Evolutionary conservation across 805 yeast species (phyloP).

Genomic region (Vanderwaltozyma polyspora): DNA sequence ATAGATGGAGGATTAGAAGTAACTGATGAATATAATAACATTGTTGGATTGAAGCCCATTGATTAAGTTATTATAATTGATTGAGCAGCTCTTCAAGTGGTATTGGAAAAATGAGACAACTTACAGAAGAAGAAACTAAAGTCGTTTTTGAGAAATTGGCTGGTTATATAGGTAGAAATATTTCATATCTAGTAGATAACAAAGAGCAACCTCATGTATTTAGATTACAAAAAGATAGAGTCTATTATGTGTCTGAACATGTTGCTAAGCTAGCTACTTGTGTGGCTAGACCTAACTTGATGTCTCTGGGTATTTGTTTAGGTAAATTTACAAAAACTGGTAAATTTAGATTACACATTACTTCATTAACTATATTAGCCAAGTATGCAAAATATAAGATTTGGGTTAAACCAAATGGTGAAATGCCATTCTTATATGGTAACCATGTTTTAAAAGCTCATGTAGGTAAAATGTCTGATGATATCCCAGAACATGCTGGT

Average conservation of each 20-base stretch:
- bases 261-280: constrained; percentile 83
- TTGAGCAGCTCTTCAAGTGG: neutral
- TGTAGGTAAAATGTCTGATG: constrained; percentile 92
- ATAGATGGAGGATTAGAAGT: too few relatives aligned
- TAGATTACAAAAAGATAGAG: constrained; percentile 92
- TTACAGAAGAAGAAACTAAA: constrained; percentile 94
- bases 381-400: constrained; percentile 85
- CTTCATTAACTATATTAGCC: constrained; percentile 74
- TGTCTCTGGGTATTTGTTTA: constrained; percentile 87
- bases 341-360: constrained; percentile 87
- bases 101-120: constrained; percentile 58
- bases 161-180: constrained; percentile 92
- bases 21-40: neutral
- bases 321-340: constrained; percentile 98
- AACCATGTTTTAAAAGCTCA: constrained; percentile 95
- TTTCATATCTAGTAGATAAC: constrained; percentile 75
- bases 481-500: constrained; percentile 96
- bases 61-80: too few relatives aligned
- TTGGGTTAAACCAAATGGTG: constrained; percentile 96
- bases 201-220: constrained; percentile 79
- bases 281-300: constrained; percentile 76
- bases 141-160: constrained; percentile 94
- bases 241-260: constrained; percentile 78
- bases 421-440: constrained; percentile 96
- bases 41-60: neutral